Percentiles rank a stretch among this genome's conserved stretches.
phyloP scores from a whole-genome alignment of 2,329 filamentous ascomycete species.

The Xylariaceae sp. region DNA sequence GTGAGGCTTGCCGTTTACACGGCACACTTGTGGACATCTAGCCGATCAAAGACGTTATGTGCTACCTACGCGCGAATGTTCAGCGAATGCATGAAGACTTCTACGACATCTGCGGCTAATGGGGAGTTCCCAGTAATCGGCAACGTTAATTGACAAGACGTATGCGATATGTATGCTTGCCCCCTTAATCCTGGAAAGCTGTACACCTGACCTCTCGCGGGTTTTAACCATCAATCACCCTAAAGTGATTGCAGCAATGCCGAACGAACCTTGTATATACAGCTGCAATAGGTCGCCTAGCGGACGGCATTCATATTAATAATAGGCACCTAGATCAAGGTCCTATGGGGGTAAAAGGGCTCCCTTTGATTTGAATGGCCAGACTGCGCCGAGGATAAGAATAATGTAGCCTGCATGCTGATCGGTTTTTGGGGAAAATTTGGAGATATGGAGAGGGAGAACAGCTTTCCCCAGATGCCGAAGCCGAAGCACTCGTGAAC shows the following conservation, averaged over 20 bases:
- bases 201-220: neutral
- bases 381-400: slow-evolving; percentile 21
- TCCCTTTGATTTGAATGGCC: slow-evolving; percentile 22
- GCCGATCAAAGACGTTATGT: neutral
- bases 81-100: neutral
- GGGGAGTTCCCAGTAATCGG: neutral
- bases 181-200: neutral
- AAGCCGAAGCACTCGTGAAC: slow-evolving; percentile 21
- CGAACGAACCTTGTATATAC: slow-evolving; percentile 20
- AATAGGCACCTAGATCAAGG: slow-evolving; percentile 19
- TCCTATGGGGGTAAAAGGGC: slow-evolving; percentile 27
- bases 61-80: neutral
- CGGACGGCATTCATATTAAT: slow-evolving; percentile 17
- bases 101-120: neutral
- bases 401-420: slow-evolving; percentile 18
- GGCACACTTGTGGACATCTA: neutral
- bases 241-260: slow-evolving; percentile 5
- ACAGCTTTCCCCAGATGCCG: slow-evolving; percentile 26
- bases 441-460: slow-evolving; percentile 19
- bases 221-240: neutral
- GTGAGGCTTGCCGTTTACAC: neutral
- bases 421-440: slow-evolving; percentile 27
- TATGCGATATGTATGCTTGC: neutral
- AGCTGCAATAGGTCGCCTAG: slow-evolving; percentile 4
- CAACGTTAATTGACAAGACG: neutral